Evolutionary conservation across 2,329 filamentous ascomycete species (phyloP), one percentile per base, ranked within the genome.

Genomic region (Neonectria faginata): DNA sequence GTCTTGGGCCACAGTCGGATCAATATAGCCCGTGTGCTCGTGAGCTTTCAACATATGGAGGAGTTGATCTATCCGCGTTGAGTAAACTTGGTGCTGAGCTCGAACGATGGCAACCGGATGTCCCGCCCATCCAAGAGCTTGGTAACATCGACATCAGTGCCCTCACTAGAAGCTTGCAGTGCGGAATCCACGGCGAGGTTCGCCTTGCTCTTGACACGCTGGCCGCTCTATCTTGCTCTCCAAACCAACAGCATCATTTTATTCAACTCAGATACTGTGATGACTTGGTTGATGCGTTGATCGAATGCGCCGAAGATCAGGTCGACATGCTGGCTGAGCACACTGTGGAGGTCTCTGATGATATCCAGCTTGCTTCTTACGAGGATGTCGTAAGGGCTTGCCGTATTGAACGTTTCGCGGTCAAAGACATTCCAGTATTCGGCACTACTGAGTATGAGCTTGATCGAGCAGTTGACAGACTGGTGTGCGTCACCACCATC

Each of bases 281-380:
- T 62, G 96, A 98, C 75, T 80, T 99, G 61, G 86, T 97, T 18
- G 96, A 98, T 65, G 91, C 92, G 0, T 80, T 99, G 56, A 83
- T 97, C 36, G 96, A 98, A 70, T 97, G 93, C 75, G 96, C 93
- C 1, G 94, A 97, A 77, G 91, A 94, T 12, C 93, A 97, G 76
- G 83, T 95, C 25, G 93, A 97, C 42, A 77, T 92, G 11, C 84
- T 99, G n/a, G 91, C 90, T 0, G 93, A 97, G 68, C 90, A 95
- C 75, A 91, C 93, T 1, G 88, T 89, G 5, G 93, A 97, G 74
- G 90, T 97, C 0, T 96, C 93, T 0, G 93, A 97, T 75, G 92
- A 92, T 64, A 91, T 97, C 69, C 87, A 93, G 67, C 83, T 99
- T 39, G 88, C 88, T 4, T 87, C 93, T 0, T 98, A 98, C 75